These are phyloP conservation scores for Paraurostyla sp. DNA, from an alignment of 73 alveolate species.

Conservation along the genomic window DNA sequence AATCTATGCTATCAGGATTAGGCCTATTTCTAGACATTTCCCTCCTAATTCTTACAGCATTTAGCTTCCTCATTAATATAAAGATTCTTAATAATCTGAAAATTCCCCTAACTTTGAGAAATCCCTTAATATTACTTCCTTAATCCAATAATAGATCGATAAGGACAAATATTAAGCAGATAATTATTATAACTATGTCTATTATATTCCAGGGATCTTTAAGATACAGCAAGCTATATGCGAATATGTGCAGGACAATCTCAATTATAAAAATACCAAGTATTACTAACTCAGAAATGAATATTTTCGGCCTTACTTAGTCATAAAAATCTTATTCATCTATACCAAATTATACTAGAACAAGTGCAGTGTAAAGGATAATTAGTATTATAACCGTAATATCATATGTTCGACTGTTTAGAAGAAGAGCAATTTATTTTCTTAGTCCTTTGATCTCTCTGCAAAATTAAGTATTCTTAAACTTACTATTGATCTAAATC, in stretches of 20 bases:
- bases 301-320: neutral
- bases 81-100: slow-evolving; percentile 69
- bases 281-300: slow-evolving; percentile 16
- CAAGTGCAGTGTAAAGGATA: slow-evolving; percentile 30
- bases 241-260: slow-evolving; percentile 5
- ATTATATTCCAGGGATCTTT: slow-evolving; percentile 1
- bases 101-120: slow-evolving; percentile 62
- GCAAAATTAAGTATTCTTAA: neutral
- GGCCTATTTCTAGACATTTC: slow-evolving; percentile 22
- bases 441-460: slow-evolving; percentile 1
- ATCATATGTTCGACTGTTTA: slow-evolving; percentile 26
- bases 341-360: slow-evolving; percentile 24
- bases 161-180: slow-evolving; percentile 2
- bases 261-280: slow-evolving; percentile 34
- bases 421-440: neutral
- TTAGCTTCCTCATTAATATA: slow-evolving; percentile 60
- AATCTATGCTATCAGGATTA: neutral
- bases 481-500: slow-evolving; percentile 10
- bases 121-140: neutral
- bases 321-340: slow-evolving; percentile 33
- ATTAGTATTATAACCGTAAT: slow-evolving; percentile 8
- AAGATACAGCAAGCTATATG: slow-evolving; percentile 4
- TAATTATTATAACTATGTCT: neutral
- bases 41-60: slow-evolving; percentile 57
- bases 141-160: slow-evolving; percentile 13